Evolutionary conservation across 345 rosid genomes (phyloP), one percentile per base, ranked within the genome.

Genomic region (Capsella bursapastoris): DNA sequence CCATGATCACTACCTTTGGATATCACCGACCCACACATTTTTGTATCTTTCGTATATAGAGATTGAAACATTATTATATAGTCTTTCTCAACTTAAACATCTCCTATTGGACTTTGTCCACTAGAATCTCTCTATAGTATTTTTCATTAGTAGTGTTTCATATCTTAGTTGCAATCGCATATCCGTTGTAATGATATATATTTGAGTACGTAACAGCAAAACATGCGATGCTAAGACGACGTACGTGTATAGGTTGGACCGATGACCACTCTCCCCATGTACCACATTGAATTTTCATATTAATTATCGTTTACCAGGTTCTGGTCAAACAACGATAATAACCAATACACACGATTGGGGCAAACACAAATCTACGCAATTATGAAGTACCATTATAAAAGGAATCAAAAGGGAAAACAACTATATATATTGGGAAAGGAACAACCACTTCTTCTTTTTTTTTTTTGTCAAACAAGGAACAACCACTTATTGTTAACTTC

Each of bases 181-280:
- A 27, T 43, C 57, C 60, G 13, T 37, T 13, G 66, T 49, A 37
- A 57, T 58, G 22, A 18, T 57, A 8, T 40, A 18, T 40, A 49
- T 15, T 67, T 50, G 68, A n/a, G 11, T 75, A 29, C 56, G 73
- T 67, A 59, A 50, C 61, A 32, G 50, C 41, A 74, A 66, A 45
- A 74, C 7, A 28, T 74, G 49, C 48, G 79, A 43, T 68, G 73
- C 68, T 59, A 53, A 74, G 60, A 60, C 73, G 27, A 75, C n/a
- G 63, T 75, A 75, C 63, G 79, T 75, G 79, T 75, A 27, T 40
- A 40, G 50, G 40, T 14, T 60, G 63, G 61, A 40, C 61, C 73
- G 31, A 22, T 22, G 25, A 31, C 38, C 72, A 28, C 18, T 34
- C 49, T 64, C 41, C 56, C 31, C 44, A 47, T 57, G 4, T 22